Base-by-base conservation (phyloP, 2,329 filamentous ascomycete genomes). In the Fusarium sp. region DNA sequence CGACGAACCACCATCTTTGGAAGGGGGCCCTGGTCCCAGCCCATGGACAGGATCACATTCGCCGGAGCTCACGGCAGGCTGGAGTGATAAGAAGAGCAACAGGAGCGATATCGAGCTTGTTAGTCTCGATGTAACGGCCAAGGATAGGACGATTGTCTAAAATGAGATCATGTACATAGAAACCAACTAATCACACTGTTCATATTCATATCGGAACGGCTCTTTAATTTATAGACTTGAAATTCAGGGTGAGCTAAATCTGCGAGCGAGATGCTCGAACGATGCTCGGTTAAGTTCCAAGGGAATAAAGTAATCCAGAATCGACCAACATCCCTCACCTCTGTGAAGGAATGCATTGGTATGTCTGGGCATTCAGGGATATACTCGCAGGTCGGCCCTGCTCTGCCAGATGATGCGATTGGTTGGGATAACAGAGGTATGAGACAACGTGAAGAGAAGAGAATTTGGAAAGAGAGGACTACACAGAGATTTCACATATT, bases 1-100 rank as follows among this genome's bases (percentile, higher is more conserved):
- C 15, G 72, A 72, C n/a, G 72, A 74, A 37, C 37, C 45, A 4
- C 55, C 69, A 7, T 72, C 57, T 6, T 23, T 56, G 14, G 69
- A 45, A 6, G 63, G 55, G 8, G 27, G 41, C 11, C 14, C 41
- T 4, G 51, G 49, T 4, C 41, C 48, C 14, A 29, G 41, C 5
- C 38, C 48, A 10, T 58, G 57, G 52, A 25, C 44, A 35, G 52
- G 49, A 16, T 29, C 54, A 15, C 54, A 57, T 31, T 72, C 63
- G 4, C 38, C 44, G 5, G 69, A 69, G 7, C 31, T 72, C 19
- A 38, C 42, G 10, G 49, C n/a, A 35, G 59, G 38, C 16, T 70
- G 68, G 68, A 66, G 45, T 16, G 69, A 72, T 25, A 69, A 72
- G 59, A 72, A 66, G 33, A 72, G 69, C 12, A 72, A 48, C 3